Base-by-base conservation (phyloP, 2,329 filamentous ascomycete genomes). In the Botrytis aclada region DNA sequence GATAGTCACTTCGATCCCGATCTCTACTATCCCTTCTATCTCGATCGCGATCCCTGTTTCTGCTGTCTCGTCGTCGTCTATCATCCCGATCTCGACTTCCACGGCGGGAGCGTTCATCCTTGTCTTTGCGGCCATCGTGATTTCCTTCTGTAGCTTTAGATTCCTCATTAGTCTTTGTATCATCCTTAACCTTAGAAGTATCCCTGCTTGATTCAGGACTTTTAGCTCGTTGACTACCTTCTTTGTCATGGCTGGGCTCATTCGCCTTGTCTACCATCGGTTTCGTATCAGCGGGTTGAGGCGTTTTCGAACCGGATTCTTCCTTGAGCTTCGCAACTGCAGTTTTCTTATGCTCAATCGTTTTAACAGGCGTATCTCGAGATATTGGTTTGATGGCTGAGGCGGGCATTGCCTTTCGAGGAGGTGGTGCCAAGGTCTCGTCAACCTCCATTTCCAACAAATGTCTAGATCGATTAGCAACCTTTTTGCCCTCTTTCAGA, bases 321-420 rank as follows among this genome's bases (percentile, higher is more conserved):
- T 77, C 75, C 64, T 76, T 77, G 10, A 69, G 51, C 51, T 73
- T 74, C 41, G 74, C 60, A 20, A 69, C 58, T 47, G 37, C 63
- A 63, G 67, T 45, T 56, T 79, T 80, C 73, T 80, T 81, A 25
- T 74, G 47, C 32, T 80, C 80, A n/a, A 73, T 69, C 58, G 74
- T 73, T 70, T 78, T 80, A 9, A 74, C 39, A 34, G 76, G 73
- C 1, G 77, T 77, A 69, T 79, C 79, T 71, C 76, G 74, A 60
- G 78, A 78, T 32, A 81, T 80, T 8, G 80, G 80, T 25, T 77
- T 78, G 70, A 81, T 81, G 20, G 80, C 80, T 16, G 80, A 81
- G 39, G 78, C 76, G 64, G 80, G 77, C 71, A 77, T 77, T 5
- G 77, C 70, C 70, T 81, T 81, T 66, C 80, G 75, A 34, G 80